phyloP scores from a whole-genome alignment of 2,329 filamentous ascomycete species.

The Xylaria sp. region DNA sequence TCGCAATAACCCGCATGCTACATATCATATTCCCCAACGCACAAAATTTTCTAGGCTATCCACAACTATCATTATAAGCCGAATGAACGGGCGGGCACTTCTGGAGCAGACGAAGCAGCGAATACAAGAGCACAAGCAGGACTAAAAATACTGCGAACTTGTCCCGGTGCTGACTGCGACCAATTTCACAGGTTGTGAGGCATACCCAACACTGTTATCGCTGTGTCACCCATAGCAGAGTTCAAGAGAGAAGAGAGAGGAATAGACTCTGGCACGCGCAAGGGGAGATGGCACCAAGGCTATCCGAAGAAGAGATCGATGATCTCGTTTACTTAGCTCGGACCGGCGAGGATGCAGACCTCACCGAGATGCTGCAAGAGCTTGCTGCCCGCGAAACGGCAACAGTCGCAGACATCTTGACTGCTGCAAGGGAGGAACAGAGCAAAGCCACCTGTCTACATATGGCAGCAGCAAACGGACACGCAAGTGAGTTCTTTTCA shows the following conservation, averaged over 20 bases:
- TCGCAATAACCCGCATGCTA: slow-evolving; percentile 6
- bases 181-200: not conserved
- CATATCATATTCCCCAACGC: slow-evolving; percentile 6
- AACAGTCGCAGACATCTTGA: slow-evolving; percentile 71
- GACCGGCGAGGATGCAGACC: slow-evolving; percentile 77
- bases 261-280: not conserved
- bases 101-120: slow-evolving; percentile 3
- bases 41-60: slow-evolving; percentile 35
- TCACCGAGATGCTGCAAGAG: slow-evolving; percentile 68
- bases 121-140: slow-evolving; percentile 13
- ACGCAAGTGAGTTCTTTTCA: slow-evolving; percentile 69
- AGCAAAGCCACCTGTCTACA: slow-evolving; percentile 86
- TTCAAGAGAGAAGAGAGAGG: not conserved
- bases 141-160: not conserved
- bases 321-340: slow-evolving; percentile 91
- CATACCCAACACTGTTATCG: slow-evolving; percentile 3
- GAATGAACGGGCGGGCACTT: slow-evolving; percentile 19
- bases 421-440: slow-evolving; percentile 77
- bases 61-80: slow-evolving; percentile 16
- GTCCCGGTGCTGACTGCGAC: not conserved
- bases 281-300: slow-evolving; percentile 57
- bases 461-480: slow-evolving; percentile 92
- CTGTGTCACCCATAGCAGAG: not conserved
- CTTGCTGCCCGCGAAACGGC: slow-evolving; percentile 71
- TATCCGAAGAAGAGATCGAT: slow-evolving; percentile 85